Evolutionary conservation across 108 stramenopile species (phyloP).

Genomic region (Cylindrotheca closterium): DNA sequence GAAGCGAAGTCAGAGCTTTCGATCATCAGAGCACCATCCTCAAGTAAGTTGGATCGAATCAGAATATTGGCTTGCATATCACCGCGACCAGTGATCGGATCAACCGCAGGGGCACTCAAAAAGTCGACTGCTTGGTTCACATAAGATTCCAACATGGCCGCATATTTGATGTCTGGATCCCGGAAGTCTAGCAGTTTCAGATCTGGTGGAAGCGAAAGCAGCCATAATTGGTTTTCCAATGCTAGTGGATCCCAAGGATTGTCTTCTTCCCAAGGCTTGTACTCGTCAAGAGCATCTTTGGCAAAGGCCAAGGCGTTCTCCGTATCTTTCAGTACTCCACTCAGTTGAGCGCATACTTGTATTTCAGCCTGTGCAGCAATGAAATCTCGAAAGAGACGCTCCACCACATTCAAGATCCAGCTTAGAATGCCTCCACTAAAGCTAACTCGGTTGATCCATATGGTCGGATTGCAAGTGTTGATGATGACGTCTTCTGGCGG

Average conservation of each 20-base stretch:
- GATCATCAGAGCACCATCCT: conserved; percentile 18
- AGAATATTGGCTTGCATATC: conserved; percentile 50
- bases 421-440: conserved; percentile 31
- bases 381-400: conserved; percentile 10
- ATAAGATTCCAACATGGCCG: conserved; percentile 14
- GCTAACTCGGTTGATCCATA: conserved; percentile 26
- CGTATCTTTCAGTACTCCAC: conserved; percentile 9
- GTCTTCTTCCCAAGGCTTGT: not conserved
- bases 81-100: not conserved
- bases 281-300: conserved; percentile 10
- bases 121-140: conserved; percentile 11
- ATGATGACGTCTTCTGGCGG: conserved; percentile 8
- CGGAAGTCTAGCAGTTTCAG: conserved; percentile 1
- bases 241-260: conserved; percentile 2
- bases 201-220: not conserved
- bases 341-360: conserved; percentile 13
- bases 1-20: not conserved
- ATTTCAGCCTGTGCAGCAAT: conserved; percentile 10
- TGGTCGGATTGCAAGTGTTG: conserved; percentile 10
- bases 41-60: conserved; percentile 42
- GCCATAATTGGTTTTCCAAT: conserved; percentile 1
- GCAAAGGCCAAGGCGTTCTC: conserved; percentile 11
- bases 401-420: conserved; percentile 24
- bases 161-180: conserved; percentile 7
- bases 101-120: not conserved